These are phyloP conservation scores for Daldinia grandis DNA, from an alignment of 495 filamentous ascomycete genomes.

Conservation along the genomic window DNA sequence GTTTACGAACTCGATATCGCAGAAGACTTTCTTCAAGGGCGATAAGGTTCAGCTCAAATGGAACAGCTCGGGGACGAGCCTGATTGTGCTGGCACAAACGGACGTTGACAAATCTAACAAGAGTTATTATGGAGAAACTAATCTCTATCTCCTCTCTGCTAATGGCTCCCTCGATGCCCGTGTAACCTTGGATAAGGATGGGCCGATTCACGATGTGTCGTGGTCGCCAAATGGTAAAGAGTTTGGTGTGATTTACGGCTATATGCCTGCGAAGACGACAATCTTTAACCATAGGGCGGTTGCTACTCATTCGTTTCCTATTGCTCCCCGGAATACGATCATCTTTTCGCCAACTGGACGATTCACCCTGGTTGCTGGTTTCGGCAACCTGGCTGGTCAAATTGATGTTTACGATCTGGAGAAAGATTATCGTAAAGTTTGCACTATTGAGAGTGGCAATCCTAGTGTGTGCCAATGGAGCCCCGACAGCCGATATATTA, in stretches of 20 bases:
- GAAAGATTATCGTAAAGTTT: conserved; percentile 87
- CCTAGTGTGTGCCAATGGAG: conserved; percentile 96
- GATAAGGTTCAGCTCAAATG: conserved; percentile 99
- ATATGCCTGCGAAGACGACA: conserved; percentile 96
- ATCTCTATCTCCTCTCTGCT: conserved; percentile 91
- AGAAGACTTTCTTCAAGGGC: conserved; percentile 99
- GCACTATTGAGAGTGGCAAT: conserved; percentile 94
- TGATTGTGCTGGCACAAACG: conserved; percentile 96
- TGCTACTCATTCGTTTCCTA: conserved; percentile 79
- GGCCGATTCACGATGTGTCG: conserved; percentile 96
- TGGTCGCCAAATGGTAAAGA: conserved; percentile 97
- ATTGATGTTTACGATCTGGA: conserved; percentile 97
- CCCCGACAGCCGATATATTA: conserved; percentile 90
- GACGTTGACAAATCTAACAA: conserved; percentile 98
- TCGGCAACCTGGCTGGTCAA: conserved; percentile 95
- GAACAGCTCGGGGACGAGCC: conserved; percentile 86
- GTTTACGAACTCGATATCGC: conserved; percentile 80
- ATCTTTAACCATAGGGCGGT: conserved; percentile 91
- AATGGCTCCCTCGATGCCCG: conserved; percentile 92
- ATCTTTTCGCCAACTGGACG: conserved; percentile 92
- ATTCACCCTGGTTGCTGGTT: conserved; percentile 92
- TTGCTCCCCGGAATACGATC: conserved; percentile 92
- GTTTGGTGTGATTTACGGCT: conserved; percentile 96
- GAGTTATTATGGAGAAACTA: conserved; percentile 99
- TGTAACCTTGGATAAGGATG: conserved; percentile 93